Evolutionary conservation across 306 rosid genomes (phyloP).

Genomic region (Cucumis hystrix): DNA sequence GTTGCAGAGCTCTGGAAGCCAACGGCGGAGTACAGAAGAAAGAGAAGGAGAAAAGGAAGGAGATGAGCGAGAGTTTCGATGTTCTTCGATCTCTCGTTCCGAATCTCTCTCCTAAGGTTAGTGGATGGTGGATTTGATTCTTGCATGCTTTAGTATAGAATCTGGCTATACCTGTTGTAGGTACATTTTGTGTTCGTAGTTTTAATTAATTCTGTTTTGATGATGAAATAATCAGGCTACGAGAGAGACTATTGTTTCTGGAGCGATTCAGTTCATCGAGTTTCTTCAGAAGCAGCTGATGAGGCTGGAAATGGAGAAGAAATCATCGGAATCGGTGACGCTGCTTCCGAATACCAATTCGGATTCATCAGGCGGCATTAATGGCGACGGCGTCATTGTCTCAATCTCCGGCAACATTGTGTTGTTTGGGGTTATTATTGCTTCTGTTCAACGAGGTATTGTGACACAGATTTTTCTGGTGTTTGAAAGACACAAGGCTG

Average conservation of each 20-base stretch:
- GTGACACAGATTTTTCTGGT: constrained; percentile 17
- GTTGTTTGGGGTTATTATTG: constrained; percentile 12
- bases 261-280: constrained; percentile 9
- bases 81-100: constrained; percentile 17
- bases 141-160: background rate
- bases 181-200: background rate
- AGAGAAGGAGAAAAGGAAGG: constrained; percentile 5
- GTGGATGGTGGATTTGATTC: background rate
- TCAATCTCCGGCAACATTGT: constrained; percentile 7
- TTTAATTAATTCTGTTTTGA: background rate
- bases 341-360: background rate
- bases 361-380: background rate
- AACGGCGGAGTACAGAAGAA: background rate
- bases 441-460: constrained; percentile 8
- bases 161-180: background rate
- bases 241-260: constrained; percentile 10
- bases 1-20: background rate
- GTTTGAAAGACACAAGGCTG: constrained; percentile 10
- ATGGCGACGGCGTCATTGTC: background rate
- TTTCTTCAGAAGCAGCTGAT: constrained; percentile 9
- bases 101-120: constrained; percentile 13
- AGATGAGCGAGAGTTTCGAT: constrained; percentile 11
- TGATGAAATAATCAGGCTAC: background rate
- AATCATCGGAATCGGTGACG: constrained; percentile 3
- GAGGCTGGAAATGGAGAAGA: constrained; percentile 10